Evolutionary conservation across 2,329 filamentous ascomycete species (phyloP).

Genomic region (Trichoderma sp.): DNA sequence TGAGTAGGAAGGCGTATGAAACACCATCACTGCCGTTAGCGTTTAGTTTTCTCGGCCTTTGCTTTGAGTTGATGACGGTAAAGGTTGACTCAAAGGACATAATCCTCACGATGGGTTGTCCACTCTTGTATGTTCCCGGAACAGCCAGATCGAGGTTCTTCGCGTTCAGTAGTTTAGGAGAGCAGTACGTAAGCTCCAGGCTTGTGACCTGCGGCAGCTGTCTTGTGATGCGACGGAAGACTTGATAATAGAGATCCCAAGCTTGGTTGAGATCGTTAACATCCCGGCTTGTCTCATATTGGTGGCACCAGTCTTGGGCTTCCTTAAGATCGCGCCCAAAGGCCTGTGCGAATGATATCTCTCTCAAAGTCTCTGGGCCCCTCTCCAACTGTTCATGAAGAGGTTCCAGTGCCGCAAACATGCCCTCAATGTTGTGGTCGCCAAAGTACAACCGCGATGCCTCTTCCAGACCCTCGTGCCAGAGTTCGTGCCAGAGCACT

Average conservation of each 20-base stretch:
- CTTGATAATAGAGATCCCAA: constrained; percentile 99
- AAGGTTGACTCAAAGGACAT: constrained; percentile 87
- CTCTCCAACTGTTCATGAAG: constrained; percentile 88
- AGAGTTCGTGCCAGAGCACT: constrained; percentile 97
- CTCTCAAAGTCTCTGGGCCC: constrained; percentile 88
- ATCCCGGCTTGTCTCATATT: constrained; percentile 86
- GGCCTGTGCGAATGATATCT: constrained; percentile 96
- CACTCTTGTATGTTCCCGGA: constrained; percentile 90
- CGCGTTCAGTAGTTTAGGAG: constrained; percentile 84
- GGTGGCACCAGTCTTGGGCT: constrained; percentile 92
- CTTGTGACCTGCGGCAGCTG: constrained; percentile 92
- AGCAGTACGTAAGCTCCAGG: constrained; percentile 94
- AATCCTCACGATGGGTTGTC: constrained; percentile 77
- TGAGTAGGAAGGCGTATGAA: constrained; percentile 85
- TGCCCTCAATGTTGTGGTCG: constrained; percentile 95
- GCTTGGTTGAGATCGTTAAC: constrained; percentile 95
- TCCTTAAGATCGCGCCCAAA: constrained; percentile 95
- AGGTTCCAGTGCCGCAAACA: constrained; percentile 89
- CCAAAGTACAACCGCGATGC: constrained; percentile 96
- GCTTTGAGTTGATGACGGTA: constrained; percentile 94
- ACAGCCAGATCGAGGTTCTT: constrained; percentile 88
- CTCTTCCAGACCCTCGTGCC: constrained; percentile 97
- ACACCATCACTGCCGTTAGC: constrained; percentile 87
- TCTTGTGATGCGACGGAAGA: constrained; percentile 92
- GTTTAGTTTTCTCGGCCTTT: constrained; percentile 86